These are phyloP conservation scores for Acacia pycnantha DNA, from an alignment of 331 rosid genomes.

Conservation along the genomic window DNA sequence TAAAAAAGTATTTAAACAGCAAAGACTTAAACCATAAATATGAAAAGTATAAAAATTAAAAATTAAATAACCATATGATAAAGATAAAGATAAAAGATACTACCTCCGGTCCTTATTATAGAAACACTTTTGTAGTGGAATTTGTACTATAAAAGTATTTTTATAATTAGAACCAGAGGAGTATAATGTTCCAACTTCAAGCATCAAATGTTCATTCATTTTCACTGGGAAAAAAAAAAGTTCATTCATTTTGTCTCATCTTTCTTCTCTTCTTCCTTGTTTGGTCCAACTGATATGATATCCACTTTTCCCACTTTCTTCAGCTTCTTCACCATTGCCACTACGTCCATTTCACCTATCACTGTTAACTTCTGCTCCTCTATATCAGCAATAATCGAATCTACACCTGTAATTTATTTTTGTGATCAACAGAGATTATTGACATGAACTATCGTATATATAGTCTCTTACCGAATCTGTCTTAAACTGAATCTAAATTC, in stretches of 20 bases:
- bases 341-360: conserved; percentile 87
- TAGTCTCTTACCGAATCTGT: background rate
- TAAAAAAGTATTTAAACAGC: background rate
- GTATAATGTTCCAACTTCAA: no score
- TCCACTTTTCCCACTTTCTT: conserved; percentile 94
- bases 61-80: no score
- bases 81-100: no score
- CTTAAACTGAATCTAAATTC: background rate
- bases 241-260: conserved; percentile 24
- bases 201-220: background rate
- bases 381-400: conserved; percentile 82
- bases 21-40: background rate
- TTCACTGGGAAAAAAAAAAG: no score
- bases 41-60: no score
- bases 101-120: no score
- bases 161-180: no score
- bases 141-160: no score
- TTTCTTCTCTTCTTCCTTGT: conserved; percentile 73
- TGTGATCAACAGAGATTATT: no score
- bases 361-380: conserved; percentile 83
- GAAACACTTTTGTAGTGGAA: no score
- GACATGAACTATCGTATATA: no score
- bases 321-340: conserved; percentile 86
- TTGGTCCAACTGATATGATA: conserved; percentile 82
- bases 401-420: conserved; percentile 53